Percentiles rank a stretch among this genome's conserved stretches.
phyloP scores from a whole-genome alignment of 2,329 filamentous ascomycete species.

The Penicillium palitans region DNA sequence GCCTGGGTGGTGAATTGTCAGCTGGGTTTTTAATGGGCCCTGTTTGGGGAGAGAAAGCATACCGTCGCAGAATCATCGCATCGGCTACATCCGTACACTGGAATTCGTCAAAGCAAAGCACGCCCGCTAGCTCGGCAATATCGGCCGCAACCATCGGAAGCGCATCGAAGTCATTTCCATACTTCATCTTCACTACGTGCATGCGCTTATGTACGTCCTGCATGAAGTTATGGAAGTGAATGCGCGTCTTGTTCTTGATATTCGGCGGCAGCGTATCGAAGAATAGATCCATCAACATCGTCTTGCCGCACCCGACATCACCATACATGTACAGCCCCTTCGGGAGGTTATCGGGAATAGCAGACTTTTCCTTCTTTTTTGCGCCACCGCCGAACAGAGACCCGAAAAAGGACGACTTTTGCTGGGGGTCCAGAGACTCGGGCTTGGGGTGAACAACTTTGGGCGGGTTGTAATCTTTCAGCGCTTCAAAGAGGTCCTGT shows the following conservation, averaged over 20 bases:
- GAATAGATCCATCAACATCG: constrained; percentile 99
- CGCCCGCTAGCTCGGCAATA: constrained; percentile 79
- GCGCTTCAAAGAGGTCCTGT: constrained; percentile 83
- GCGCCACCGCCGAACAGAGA: constrained; percentile 42
- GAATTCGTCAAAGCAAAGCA: constrained; percentile 98
- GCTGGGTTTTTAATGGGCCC: neutral
- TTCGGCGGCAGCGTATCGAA: constrained; percentile 84
- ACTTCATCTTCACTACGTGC: constrained; percentile 83
- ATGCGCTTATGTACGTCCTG: constrained; percentile 91
- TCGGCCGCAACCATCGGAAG: constrained; percentile 93
- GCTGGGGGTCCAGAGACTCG: constrained; percentile 62
- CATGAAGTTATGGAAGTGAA: constrained; percentile 99
- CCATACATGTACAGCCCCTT: constrained; percentile 93
- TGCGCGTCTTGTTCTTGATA: constrained; percentile 80
- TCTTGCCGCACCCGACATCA: constrained; percentile 96
- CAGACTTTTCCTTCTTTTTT: constrained; percentile 33
- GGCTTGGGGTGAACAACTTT: constrained; percentile 74
- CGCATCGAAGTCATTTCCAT: constrained; percentile 86
- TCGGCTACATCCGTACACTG: constrained; percentile 98
- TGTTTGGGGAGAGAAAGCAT: constrained; percentile 17
- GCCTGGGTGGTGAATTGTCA: constrained; percentile 45
- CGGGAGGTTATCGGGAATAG: constrained; percentile 72
- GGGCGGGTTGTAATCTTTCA: constrained; percentile 71
- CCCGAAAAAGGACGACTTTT: constrained; percentile 55
- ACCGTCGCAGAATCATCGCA: constrained; percentile 91